phyloP scores from a whole-genome alignment of 139 green algal species.

The Volvox africanus region DNA sequence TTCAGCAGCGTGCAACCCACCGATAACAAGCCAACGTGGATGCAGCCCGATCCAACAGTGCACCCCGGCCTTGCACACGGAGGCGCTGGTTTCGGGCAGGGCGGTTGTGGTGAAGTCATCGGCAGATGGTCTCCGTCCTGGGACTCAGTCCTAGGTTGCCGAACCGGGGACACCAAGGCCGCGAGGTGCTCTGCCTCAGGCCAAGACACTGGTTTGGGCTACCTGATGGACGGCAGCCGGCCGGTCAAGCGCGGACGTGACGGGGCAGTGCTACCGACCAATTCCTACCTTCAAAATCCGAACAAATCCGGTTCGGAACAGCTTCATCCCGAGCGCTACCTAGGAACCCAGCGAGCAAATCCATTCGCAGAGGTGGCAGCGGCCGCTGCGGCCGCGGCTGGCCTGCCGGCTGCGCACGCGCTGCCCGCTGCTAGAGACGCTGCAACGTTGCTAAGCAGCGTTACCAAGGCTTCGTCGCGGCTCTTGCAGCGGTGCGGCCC shows the following conservation, averaged over 20 bases:
- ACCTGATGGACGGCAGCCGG: too few species aligned
- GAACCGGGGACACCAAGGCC: background rate
- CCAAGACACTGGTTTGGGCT: too few species aligned
- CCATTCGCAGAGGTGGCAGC: constrained; percentile 12
- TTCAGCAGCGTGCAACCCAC: background rate
- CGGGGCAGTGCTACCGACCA: too few species aligned
- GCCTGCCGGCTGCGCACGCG: background rate
- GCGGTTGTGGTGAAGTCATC: too few species aligned
- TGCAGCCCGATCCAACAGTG: constrained; percentile 33
- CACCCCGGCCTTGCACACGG: background rate
- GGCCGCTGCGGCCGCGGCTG: background rate
- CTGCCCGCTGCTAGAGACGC: constrained; percentile 2
- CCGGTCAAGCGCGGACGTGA: too few species aligned
- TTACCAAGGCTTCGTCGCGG: background rate
- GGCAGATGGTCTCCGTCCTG: background rate
- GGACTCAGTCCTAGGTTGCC: background rate
- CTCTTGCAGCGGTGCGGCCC: background rate
- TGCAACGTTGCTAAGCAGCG: constrained; percentile 4
- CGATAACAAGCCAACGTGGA: background rate
- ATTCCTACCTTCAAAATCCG: too few species aligned
- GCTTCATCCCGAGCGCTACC: too few species aligned
- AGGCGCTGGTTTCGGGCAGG: background rate
- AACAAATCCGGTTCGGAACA: too few species aligned
- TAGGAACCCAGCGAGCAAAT: background rate
- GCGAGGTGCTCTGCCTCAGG: background rate